A percentile compares a stretch with the other conserved stretches of the same genome.
These are phyloP conservation scores for Phanerodontia chrysosporium DNA, from an alignment of 768 basidiomycete genomes.

Conservation along the genomic window DNA sequence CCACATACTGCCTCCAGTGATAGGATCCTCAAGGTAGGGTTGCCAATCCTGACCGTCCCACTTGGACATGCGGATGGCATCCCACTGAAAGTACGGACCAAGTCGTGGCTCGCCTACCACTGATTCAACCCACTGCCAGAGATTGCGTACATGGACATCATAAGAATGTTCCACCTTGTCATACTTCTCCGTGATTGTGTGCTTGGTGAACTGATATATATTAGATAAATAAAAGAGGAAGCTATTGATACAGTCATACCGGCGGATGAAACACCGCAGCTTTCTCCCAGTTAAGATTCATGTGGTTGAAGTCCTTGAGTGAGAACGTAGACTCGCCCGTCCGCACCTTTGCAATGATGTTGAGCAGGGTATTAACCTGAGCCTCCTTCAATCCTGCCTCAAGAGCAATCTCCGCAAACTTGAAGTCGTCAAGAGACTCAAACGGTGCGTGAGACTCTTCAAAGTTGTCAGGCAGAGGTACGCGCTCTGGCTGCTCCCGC, in stretches of 20 bases:
- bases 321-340: background rate
- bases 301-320: background rate
- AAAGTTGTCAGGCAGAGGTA: background rate
- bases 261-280: constrained; percentile 4
- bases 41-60: constrained; percentile 10
- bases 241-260: constrained; percentile 4
- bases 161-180: background rate
- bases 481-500: background rate
- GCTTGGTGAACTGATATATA: background rate
- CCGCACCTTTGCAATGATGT: background rate
- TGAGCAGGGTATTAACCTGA: constrained; percentile 1
- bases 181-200: background rate
- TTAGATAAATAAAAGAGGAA: background rate
- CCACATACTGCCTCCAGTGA: constrained; percentile 12
- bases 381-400: background rate
- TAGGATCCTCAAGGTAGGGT: constrained; percentile 12
- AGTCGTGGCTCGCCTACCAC: constrained; percentile 9
- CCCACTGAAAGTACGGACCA: constrained; percentile 12
- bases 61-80: constrained; percentile 10
- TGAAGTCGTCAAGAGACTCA: constrained; percentile 9
- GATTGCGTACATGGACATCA: constrained; percentile 4
- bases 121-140: constrained; percentile 13
- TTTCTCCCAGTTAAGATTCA: background rate
- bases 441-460: constrained; percentile 2
- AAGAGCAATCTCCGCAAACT: constrained; percentile 12